phyloP scores from a whole-genome alignment of 495 filamentous ascomycete species.

The Achaetomiella virescens region DNA sequence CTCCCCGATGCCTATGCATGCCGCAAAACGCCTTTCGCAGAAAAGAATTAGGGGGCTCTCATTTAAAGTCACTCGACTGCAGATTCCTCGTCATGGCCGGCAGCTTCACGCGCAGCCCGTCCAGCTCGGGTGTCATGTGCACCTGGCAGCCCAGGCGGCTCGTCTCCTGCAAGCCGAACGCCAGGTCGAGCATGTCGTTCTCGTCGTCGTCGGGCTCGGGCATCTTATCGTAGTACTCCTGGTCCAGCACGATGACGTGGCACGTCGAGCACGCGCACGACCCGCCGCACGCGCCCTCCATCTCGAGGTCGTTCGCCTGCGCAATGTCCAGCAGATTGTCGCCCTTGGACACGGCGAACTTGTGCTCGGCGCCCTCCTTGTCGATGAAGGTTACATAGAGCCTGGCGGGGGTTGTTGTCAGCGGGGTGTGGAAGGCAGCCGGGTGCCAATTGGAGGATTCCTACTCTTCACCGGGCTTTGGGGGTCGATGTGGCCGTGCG shows the following conservation, averaged over 20 bases:
- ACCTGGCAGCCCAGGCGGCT: constrained; percentile 95
- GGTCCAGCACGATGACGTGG: constrained; percentile 85
- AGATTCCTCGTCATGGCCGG: constrained; percentile 93
- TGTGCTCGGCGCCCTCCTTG: constrained; percentile 74
- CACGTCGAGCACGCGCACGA: constrained; percentile 97
- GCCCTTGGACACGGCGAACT: constrained; percentile 72
- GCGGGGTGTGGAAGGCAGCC: neutral
- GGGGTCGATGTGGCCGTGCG: constrained; percentile 74
- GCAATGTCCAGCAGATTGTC: constrained; percentile 94
- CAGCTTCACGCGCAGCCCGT: constrained; percentile 76
- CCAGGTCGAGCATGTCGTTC: constrained; percentile 97
- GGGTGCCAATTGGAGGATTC: constrained; percentile 25
- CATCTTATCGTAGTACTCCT: constrained; percentile 84
- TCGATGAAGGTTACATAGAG: constrained; percentile 89
- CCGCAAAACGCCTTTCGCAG: constrained; percentile 15
- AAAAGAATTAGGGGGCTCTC: constrained; percentile 4
- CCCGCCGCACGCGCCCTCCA: constrained; percentile 97
- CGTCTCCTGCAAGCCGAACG: constrained; percentile 93
- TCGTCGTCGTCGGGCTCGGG: constrained; percentile 92
- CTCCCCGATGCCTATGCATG: constrained; percentile 7
- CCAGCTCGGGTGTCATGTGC: constrained; percentile 79
- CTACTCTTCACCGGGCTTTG: constrained; percentile 91
- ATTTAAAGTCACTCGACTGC: constrained; percentile 85
- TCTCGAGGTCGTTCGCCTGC: constrained; percentile 89
- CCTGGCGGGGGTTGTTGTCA: constrained; percentile 39